Evolutionary conservation across 2,329 filamentous ascomycete species (phyloP).

Genomic region (Trichophyton verrucosum): DNA sequence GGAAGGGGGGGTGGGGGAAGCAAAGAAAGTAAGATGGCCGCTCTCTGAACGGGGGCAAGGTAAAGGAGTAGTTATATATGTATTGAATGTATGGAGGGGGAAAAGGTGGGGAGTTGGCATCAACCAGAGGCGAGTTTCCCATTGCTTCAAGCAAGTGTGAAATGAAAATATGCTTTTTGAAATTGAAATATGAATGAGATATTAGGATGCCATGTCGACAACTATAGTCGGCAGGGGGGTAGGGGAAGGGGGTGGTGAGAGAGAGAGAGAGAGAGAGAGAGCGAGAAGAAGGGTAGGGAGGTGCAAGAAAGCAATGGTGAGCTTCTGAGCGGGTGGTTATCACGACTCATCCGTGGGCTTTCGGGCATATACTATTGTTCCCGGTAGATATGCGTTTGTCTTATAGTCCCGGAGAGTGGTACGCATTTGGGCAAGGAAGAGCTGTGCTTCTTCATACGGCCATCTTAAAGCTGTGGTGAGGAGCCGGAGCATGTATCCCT

Average conservation of each 20-base stretch:
- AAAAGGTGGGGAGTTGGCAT: background rate
- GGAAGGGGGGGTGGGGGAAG: too few relatives aligned
- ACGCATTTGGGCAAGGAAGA: slow-evolving; percentile 4
- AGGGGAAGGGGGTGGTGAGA: background rate
- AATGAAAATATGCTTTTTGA: background rate
- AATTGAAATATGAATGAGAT: background rate
- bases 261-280: background rate
- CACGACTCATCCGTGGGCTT: slow-evolving; percentile 1
- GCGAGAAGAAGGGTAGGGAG: background rate
- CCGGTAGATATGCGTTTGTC: slow-evolving; percentile 12
- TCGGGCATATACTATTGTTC: slow-evolving; percentile 6
- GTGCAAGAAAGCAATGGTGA: background rate
- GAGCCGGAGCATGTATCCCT: slow-evolving; percentile 7
- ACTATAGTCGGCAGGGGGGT: background rate
- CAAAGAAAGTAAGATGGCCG: background rate
- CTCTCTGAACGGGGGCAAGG: background rate
- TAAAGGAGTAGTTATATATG: background rate
- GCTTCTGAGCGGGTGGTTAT: background rate
- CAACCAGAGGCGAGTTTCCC: background rate
- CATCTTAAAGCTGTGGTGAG: slow-evolving; percentile 11
- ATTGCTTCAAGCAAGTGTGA: slow-evolving; percentile 1
- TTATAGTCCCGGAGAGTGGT: slow-evolving; percentile 12
- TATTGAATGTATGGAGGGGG: background rate
- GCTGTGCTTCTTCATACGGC: slow-evolving; percentile 15
- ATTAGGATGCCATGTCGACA: background rate